These are phyloP conservation scores for Xylariaceae sp. DNA, from an alignment of 2,329 filamentous ascomycete species.

Conservation along the genomic window DNA sequence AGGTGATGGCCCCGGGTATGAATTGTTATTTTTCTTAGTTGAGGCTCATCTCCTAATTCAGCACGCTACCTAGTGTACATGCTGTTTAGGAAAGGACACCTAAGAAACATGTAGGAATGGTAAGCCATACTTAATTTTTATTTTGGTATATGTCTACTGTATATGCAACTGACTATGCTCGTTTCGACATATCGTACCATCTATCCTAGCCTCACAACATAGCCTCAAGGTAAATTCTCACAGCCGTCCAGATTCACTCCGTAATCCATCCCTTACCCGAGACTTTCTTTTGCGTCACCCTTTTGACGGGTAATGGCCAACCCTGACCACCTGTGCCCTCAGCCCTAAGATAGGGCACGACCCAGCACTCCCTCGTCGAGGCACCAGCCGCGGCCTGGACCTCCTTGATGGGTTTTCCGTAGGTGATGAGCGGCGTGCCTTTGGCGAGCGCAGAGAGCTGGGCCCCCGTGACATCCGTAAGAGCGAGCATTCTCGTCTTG, in stretches of 20 bases:
- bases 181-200: neutral
- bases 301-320: slow-evolving; percentile 87
- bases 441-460: slow-evolving; percentile 82
- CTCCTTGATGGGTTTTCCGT: slow-evolving; percentile 92
- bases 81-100: too few species aligned
- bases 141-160: neutral
- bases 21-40: neutral
- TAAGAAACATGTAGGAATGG: too few species aligned
- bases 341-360: slow-evolving; percentile 77
- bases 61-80: too few species aligned
- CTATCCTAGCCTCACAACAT: neutral
- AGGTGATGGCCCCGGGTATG: neutral
- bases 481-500: slow-evolving; percentile 85
- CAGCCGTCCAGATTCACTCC: slow-evolving; percentile 49
- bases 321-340: slow-evolving; percentile 72
- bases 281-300: slow-evolving; percentile 80
- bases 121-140: too few species aligned
- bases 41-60: too few species aligned
- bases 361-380: slow-evolving; percentile 76
- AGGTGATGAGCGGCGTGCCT: slow-evolving; percentile 81
- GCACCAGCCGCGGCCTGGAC: slow-evolving; percentile 56
- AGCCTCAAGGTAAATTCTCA: neutral
- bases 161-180: slow-evolving; percentile 1
- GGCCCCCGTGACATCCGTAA: slow-evolving; percentile 78
- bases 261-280: slow-evolving; percentile 77